Evolutionary conservation across 2,329 filamentous ascomycete genomes (phyloP).

Genomic region (Nemania sp.): DNA sequence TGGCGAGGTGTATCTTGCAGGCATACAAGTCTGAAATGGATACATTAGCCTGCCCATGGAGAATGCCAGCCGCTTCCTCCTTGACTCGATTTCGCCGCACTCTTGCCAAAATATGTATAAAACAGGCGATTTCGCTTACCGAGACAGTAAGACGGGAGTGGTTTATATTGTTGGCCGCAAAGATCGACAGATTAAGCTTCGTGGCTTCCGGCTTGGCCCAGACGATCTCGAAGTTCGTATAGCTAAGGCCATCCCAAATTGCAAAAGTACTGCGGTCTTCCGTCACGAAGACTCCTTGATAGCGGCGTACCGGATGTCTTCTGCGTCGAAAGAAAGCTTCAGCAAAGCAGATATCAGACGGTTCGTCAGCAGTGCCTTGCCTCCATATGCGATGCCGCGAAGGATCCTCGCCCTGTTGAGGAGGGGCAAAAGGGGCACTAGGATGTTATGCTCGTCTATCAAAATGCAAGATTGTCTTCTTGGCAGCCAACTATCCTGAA

Average conservation of each 20-base stretch:
- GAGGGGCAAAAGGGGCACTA: no score
- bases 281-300: not conserved
- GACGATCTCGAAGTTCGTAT: conserved; percentile 5
- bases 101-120: conserved; percentile 11
- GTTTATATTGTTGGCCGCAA: not conserved
- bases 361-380: no score
- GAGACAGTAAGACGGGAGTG: not conserved
- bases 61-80: conserved; percentile 3
- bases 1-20: conserved; percentile 49
- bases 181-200: conserved; percentile 18
- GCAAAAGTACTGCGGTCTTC: not conserved
- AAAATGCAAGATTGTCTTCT: no score
- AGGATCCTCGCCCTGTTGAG: no score
- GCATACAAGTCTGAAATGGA: conserved; percentile 48
- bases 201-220: conserved; percentile 14
- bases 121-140: conserved; percentile 13
- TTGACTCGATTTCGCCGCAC: not conserved
- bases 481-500: no score
- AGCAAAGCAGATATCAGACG: no score
- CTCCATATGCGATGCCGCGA: no score
- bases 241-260: not conserved
- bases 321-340: no score
- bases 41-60: conserved; percentile 43
- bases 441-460: no score
- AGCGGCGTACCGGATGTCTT: no score